phyloP scores from a whole-genome alignment of 257 asterid species.

The Nicotiana tomentosiformis region DNA sequence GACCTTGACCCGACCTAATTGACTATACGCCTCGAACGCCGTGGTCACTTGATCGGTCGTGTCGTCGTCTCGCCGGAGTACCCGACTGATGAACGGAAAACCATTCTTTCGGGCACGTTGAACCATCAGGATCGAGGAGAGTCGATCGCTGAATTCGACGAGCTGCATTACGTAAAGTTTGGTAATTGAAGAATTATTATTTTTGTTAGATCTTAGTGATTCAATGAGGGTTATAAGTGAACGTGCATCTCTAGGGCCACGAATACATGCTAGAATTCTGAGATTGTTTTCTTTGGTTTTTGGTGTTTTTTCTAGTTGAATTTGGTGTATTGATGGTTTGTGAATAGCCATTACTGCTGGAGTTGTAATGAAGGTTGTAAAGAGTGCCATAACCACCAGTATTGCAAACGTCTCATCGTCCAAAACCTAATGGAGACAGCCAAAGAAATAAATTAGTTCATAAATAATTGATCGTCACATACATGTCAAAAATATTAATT shows the following conservation, averaged over 20 bases:
- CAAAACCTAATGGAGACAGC: constrained; percentile 33
- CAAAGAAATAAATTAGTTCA: too few species aligned
- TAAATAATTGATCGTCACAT: too few species aligned
- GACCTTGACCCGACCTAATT: constrained; percentile 15
- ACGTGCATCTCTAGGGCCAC: constrained; percentile 36
- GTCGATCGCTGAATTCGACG: constrained; percentile 45
- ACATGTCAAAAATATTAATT: too few species aligned
- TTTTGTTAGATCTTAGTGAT: constrained; percentile 29
- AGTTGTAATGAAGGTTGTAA: constrained; percentile 61
- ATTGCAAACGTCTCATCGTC: constrained; percentile 61
- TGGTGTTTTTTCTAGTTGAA: neutral
- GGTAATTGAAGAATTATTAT: constrained; percentile 13
- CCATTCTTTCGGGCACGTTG: constrained; percentile 36
- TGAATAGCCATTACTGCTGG: constrained; percentile 53
- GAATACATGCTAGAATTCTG: constrained; percentile 44
- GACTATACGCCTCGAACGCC: constrained; percentile 18
- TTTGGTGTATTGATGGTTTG: constrained; percentile 21
- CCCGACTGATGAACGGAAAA: constrained; percentile 25
- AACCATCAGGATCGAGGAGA: constrained; percentile 49
- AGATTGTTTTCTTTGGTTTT: constrained; percentile 18
- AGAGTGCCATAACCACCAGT: constrained; percentile 63
- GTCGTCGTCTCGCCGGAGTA: neutral
- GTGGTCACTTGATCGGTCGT: constrained; percentile 14
- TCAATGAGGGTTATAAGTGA: constrained; percentile 38
- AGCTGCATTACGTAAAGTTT: constrained; percentile 49